Evolutionary conservation across 441 rosid species (phyloP).

Genomic region (Capsella rubella): DNA sequence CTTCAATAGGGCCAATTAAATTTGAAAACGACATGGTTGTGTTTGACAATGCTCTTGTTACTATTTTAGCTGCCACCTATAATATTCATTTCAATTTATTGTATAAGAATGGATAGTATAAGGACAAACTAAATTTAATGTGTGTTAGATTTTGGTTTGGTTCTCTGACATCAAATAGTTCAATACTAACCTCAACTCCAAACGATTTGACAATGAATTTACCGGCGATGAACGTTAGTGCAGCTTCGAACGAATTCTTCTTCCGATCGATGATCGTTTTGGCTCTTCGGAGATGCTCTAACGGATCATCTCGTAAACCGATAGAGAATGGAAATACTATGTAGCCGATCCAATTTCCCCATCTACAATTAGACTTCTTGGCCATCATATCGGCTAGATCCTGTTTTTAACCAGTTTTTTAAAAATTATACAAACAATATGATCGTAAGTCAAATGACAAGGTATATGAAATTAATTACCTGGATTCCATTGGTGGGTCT

Average conservation of each 20-base stretch:
- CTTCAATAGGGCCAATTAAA: constrained; percentile 70
- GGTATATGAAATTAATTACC: constrained; percentile 45
- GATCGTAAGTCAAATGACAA: too few relatives aligned
- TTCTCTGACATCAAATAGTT: not conserved
- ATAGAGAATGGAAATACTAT: constrained; percentile 62
- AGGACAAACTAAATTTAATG: not conserved
- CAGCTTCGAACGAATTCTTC: constrained; percentile 64
- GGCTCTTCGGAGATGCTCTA: constrained; percentile 59
- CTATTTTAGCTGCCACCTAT: constrained; percentile 53
- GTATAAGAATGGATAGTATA: not conserved
- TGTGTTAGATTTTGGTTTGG: not conserved
- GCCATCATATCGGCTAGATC: constrained; percentile 69
- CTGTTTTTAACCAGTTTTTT: constrained; percentile 34
- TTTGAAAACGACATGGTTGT: constrained; percentile 72
- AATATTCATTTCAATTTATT: not conserved
- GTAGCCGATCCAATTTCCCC: constrained; percentile 82
- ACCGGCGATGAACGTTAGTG: constrained; percentile 36
- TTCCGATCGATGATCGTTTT: constrained; percentile 61
- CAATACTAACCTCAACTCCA: constrained; percentile 54
- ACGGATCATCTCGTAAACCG: constrained; percentile 52
- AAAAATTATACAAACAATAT: not conserved
- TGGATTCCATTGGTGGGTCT: constrained; percentile 76
- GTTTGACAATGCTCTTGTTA: constrained; percentile 51
- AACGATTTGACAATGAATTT: constrained; percentile 39
- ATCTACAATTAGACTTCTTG: constrained; percentile 48